Conservation (phyloP, 2,329 filamentous ascomycete genomes). For the Colletotrichum chlorophyti region DNA sequence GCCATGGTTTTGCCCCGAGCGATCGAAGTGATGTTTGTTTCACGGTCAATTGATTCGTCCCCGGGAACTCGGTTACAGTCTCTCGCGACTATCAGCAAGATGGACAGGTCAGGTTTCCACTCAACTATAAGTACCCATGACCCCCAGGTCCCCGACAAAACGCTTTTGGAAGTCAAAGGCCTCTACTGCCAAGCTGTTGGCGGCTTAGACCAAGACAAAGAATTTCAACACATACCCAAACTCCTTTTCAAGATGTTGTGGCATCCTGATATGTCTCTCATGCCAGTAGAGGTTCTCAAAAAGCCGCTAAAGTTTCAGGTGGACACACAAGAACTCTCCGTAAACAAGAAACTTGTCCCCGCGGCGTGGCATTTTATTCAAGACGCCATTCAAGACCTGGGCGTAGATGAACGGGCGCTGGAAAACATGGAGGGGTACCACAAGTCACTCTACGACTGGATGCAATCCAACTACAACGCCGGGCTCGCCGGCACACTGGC, state of each 20-base stretch:
- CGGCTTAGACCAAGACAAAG: not conserved
- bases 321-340: not conserved
- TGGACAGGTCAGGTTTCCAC: not conserved
- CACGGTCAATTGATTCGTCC: not conserved
- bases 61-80: not conserved
- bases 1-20: slow-evolving; percentile 13
- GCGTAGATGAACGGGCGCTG: not conserved
- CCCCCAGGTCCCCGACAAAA: not conserved
- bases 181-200: slow-evolving; percentile 9
- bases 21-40: slow-evolving; percentile 45
- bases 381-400: slow-evolving; percentile 4
- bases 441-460: slow-evolving; percentile 12
- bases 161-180: slow-evolving; percentile 1
- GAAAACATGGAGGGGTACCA: slow-evolving; percentile 15
- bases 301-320: not conserved
- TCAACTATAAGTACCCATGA: not conserved
- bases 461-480: slow-evolving; percentile 1
- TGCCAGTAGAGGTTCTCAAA: not conserved
- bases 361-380: slow-evolving; percentile 14
- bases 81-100: not conserved
- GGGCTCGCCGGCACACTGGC: slow-evolving; percentile 1
- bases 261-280: slow-evolving; percentile 17
- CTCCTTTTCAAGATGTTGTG: slow-evolving; percentile 17
- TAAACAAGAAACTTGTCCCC: slow-evolving; percentile 5
- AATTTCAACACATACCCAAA: not conserved